These are phyloP conservation scores for Schizophyllum amplum DNA, from an alignment of 1,284 basidiomycete genomes.

Conservation along the genomic window DNA sequence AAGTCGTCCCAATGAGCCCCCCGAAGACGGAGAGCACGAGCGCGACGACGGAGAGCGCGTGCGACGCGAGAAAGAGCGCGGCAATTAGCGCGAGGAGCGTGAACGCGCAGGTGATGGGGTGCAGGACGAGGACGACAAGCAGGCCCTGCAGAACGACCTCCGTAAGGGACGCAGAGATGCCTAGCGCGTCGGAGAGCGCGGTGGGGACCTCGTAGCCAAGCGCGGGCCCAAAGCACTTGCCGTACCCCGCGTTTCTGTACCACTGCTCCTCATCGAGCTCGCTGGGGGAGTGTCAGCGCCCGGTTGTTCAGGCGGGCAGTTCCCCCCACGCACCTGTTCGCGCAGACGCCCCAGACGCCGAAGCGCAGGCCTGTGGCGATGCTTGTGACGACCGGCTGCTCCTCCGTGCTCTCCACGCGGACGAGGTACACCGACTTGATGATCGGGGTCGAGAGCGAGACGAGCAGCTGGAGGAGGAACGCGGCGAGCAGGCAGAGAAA, in stretches of 20 bases:
- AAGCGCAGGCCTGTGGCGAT: constrained; percentile 35
- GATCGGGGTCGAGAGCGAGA: constrained; percentile 67
- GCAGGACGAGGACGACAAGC: constrained; percentile 52
- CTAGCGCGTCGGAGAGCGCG: constrained; percentile 30
- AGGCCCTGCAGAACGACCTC: constrained; percentile 43
- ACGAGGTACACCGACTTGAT: constrained; percentile 68
- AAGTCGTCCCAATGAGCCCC: constrained; percentile 42
- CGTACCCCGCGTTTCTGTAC: constrained; percentile 16
- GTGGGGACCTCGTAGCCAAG: constrained; percentile 47
- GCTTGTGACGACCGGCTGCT: neutral
- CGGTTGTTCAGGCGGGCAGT: no score
- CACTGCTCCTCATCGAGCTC: neutral
- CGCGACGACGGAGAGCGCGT: constrained; percentile 44
- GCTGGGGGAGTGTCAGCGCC: constrained; percentile 8
- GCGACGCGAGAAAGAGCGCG: constrained; percentile 50
- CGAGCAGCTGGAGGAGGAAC: constrained; percentile 66
- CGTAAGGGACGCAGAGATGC: constrained; percentile 35
- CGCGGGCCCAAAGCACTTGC: constrained; percentile 46
- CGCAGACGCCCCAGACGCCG: constrained; percentile 72
- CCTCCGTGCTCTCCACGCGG: constrained; percentile 33
- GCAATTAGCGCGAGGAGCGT: constrained; percentile 44
- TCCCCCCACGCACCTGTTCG: constrained; percentile 36
- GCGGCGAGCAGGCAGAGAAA: constrained; percentile 41
- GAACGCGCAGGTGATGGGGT: constrained; percentile 53
- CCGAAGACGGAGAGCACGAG: constrained; percentile 50